Evolutionary conservation across 495 filamentous ascomycete species (phyloP).

Genomic region (Penicillium odoratum): DNA sequence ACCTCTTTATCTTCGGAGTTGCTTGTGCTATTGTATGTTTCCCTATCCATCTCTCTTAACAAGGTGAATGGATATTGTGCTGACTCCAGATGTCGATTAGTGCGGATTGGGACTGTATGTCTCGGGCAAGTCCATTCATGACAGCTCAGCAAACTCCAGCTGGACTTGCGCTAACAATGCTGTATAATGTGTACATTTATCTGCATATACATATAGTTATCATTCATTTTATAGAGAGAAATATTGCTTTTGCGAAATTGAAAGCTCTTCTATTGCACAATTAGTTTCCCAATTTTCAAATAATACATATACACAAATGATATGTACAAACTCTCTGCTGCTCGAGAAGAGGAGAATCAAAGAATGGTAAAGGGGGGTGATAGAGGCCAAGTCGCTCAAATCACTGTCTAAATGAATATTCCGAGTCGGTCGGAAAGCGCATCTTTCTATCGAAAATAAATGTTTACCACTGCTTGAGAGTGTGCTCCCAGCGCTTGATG

Average conservation of each 20-base stretch:
- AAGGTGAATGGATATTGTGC: background rate
- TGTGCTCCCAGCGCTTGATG: conserved; percentile 3
- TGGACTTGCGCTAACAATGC: conserved; percentile 38
- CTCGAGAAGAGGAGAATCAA: background rate
- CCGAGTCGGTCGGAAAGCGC: background rate
- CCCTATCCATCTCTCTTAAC: background rate
- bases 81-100: conserved; percentile 22
- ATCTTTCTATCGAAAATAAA: background rate
- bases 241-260: background rate
- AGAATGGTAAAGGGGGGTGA: background rate
- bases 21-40: conserved; percentile 37
- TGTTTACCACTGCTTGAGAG: conserved; percentile 4
- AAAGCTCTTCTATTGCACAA: background rate
- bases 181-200: background rate
- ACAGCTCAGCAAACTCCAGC: conserved; percentile 29
- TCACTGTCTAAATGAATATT: background rate
- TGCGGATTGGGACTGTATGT: conserved; percentile 41
- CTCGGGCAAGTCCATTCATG: conserved; percentile 38
- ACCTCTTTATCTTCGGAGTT: conserved; percentile 53
- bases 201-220: conserved; percentile 8
- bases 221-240: background rate
- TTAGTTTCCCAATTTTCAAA: background rate
- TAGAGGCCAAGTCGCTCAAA: background rate
- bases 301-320: background rate
- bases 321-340: background rate